Evolutionary conservation across 179 eudicot species (phyloP), one percentile per base, ranked within the genome.

Genomic region (Silene noctiflora): DNA sequence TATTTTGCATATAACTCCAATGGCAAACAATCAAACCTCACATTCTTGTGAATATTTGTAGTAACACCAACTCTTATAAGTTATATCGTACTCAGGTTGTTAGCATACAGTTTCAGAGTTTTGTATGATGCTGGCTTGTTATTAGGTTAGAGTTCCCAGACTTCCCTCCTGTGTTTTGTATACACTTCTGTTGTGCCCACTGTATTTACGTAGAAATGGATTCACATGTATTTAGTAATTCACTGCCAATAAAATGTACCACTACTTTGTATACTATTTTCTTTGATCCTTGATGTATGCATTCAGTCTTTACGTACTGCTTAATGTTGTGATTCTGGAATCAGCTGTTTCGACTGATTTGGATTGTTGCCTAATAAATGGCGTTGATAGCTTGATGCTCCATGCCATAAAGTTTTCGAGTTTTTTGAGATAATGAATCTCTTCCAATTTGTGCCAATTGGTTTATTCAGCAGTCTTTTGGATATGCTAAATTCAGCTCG

Each of bases 11-110:
- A 16, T 24, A 19, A 1, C 48, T 55, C 25, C 4, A 14, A 20
- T 17, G 11, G 16, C 60, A 4, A 77, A 48, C 74, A 71, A 53
- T 25, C 22, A 21, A n/a, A 51, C 20, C 19, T 66, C 65, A 29
- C 60, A 39, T 17, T 73, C 31, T 48, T 77, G 81, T 81, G 77
- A 73, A 81, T 77, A 81, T 21, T 19, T 29, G 27, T 2, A 6
- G 69, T 66, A 31, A 66, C 27, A 39, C 14, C 75, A 27, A 27
- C 29, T 27, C n/a, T n/a, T n/a, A n/a, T n/a, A n/a, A n/a, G 29
- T 27, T 27, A 27, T 16, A 3, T 6, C 19, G 58, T 53, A 53
- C 58, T 53, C 58, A 53, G 58, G 58, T 31, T 21, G 33, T 72
- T 25, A n/a, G 72, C 53, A 12, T 64, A 42, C 6, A 20, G 25